These are phyloP conservation scores for Pyricularia pennisetigena DNA, from an alignment of 2,329 filamentous ascomycete species.

Conservation along the genomic window DNA sequence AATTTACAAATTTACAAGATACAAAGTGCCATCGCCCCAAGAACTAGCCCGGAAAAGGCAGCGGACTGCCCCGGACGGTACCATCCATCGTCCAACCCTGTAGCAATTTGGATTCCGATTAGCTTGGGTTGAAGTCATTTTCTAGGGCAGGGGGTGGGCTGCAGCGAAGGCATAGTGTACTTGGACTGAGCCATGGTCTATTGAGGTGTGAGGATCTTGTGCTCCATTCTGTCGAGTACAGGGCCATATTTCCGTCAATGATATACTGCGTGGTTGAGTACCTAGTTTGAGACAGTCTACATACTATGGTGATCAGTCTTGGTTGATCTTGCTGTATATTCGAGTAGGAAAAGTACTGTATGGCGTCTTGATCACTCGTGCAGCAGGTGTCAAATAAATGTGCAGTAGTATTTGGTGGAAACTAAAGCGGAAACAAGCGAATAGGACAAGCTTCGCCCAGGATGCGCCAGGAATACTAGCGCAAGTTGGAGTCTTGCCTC, in stretches of 20 bases:
- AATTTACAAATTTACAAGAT: not conserved
- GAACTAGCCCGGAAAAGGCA: not conserved
- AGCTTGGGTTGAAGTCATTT: not conserved
- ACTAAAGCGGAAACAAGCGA: not conserved
- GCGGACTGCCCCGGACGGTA: not conserved
- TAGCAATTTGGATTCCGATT: not conserved
- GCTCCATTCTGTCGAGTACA: not conserved
- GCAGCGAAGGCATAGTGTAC: not conserved
- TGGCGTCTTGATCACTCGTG: not conserved
- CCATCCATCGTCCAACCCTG: not conserved
- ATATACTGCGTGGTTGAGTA: not conserved
- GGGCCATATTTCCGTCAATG: not conserved
- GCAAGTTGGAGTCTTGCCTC: not conserved
- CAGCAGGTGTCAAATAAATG: not conserved
- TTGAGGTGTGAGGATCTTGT: not conserved
- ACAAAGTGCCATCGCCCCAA: not conserved
- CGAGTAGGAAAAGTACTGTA: not conserved
- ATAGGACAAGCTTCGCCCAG: not conserved
- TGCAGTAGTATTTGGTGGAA: not conserved
- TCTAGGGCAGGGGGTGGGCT: not conserved
- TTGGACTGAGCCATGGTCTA: not conserved
- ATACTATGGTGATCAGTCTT: not conserved
- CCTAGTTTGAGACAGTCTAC: not conserved
- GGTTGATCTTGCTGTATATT: not conserved
- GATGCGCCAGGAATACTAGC: not conserved